Conservation (phyloP, 805 yeast genomes). For the Millerago galiae region DNA sequence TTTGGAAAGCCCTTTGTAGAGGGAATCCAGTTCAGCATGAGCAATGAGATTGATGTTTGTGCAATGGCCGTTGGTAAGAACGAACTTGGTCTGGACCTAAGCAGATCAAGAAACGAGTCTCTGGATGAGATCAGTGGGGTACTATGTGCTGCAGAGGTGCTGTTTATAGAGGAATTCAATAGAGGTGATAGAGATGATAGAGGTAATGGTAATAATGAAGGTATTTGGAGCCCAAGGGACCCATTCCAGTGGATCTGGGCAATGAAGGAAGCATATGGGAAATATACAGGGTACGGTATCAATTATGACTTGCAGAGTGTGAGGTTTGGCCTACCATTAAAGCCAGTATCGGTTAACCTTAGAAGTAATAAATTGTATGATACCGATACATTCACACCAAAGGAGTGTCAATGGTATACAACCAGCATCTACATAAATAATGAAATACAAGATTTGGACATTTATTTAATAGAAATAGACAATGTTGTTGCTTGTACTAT, state of each 20-base stretch:
- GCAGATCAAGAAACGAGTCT: slow-evolving; percentile 27
- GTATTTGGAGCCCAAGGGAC: background rate
- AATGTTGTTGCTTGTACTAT: slow-evolving; percentile 1
- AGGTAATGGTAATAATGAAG: background rate
- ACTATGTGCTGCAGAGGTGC: slow-evolving; percentile 33
- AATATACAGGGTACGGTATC: slow-evolving; percentile 58
- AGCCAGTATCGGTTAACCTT: background rate
- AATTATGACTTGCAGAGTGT: slow-evolving; percentile 27
- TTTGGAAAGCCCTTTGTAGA: slow-evolving; percentile 54
- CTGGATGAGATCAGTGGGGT: slow-evolving; percentile 32
- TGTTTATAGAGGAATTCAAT: background rate
- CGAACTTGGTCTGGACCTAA: slow-evolving; percentile 38
- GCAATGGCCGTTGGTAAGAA: slow-evolving; percentile 33
- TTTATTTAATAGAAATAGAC: background rate
- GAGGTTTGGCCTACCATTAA: slow-evolving; percentile 21
- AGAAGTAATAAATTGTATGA: background rate
- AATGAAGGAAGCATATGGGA: slow-evolving; percentile 69
- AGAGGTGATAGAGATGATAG: background rate
- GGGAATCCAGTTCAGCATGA: slow-evolving; percentile 44
- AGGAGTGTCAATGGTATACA: background rate
- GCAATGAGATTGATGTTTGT: slow-evolving; percentile 49
- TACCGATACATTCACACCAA: background rate
- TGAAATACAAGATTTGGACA: background rate
- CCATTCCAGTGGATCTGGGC: slow-evolving; percentile 67
- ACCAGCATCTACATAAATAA: background rate